Conservation (phyloP, 2,329 filamentous ascomycete species). For the Apiospora sp. region DNA sequence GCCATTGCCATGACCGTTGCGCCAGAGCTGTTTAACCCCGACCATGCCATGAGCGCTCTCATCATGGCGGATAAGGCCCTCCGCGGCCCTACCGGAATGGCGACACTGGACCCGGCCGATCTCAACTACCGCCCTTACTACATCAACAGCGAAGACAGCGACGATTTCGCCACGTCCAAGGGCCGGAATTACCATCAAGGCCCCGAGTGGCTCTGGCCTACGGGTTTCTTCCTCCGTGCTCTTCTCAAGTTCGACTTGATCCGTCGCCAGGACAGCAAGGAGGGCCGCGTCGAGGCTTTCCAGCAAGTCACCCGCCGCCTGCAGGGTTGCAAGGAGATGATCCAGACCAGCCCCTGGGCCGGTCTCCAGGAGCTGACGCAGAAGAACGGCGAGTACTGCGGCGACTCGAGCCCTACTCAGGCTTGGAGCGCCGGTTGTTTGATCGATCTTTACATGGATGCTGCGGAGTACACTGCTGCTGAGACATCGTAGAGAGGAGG, state of each 20-base stretch:
- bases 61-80: slow-evolving; percentile 81
- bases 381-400: slow-evolving; percentile 82
- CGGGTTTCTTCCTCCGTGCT: slow-evolving; percentile 92
- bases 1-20: slow-evolving; percentile 95
- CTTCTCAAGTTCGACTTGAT: slow-evolving; percentile 88
- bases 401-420: slow-evolving; percentile 92
- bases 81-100: slow-evolving; percentile 91
- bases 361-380: slow-evolving; percentile 94
- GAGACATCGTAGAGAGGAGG: not conserved
- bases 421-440: slow-evolving; percentile 95
- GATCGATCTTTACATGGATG: slow-evolving; percentile 96
- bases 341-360: slow-evolving; percentile 83
- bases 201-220: slow-evolving; percentile 98
- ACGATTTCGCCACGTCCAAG: slow-evolving; percentile 90
- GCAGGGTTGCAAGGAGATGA: slow-evolving; percentile 83
- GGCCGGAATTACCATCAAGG: slow-evolving; percentile 98
- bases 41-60: slow-evolving; percentile 81
- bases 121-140: slow-evolving; percentile 95
- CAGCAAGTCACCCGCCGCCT: slow-evolving; percentile 91
- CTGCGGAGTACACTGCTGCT: slow-evolving; percentile 55
- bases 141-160: slow-evolving; percentile 91
- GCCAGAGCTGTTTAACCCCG: slow-evolving; percentile 81
- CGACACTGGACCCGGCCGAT: slow-evolving; percentile 90
- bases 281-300: slow-evolving; percentile 85
- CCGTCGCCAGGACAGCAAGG: slow-evolving; percentile 62